Percentiles rank a stretch among this genome's conserved stretches.
Evolutionary conservation across 139 green algal species (phyloP).

Genomic region (Chlorella sp.): DNA sequence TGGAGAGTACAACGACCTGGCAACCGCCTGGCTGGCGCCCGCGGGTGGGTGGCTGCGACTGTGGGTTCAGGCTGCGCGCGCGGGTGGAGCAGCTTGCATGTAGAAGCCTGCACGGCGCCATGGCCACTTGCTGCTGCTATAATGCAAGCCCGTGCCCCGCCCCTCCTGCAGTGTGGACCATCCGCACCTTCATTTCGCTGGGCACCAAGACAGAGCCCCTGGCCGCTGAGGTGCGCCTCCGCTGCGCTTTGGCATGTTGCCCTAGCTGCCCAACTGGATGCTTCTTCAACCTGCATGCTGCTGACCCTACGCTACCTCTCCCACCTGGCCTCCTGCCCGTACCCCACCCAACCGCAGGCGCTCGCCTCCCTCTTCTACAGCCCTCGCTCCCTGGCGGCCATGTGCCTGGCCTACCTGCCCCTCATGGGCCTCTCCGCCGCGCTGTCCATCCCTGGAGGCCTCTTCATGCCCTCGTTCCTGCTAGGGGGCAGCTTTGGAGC

Average conservation of each 20-base stretch:
- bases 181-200: conserved; percentile 75
- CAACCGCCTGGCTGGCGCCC: conserved; percentile 79
- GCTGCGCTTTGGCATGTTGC: neutral
- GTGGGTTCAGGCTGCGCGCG: no score
- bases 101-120: no score
- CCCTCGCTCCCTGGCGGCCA: conserved; percentile 60
- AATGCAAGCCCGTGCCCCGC: no score
- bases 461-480: conserved; percentile 74
- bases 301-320: no score
- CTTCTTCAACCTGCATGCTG: no score
- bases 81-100: no score
- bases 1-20: conserved; percentile 88
- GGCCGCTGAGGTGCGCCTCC: neutral
- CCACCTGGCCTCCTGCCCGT: no score
- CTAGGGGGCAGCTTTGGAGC: conserved; percentile 73
- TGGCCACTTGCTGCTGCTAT: no score
- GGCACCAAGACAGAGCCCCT: conserved; percentile 43
- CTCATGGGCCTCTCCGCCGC: conserved; percentile 80
- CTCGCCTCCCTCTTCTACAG: conserved; percentile 60
- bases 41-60: no score
- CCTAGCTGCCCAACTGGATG: neutral
- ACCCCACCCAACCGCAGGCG: neutral
- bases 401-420: conserved; percentile 71
- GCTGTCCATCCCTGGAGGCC: conserved; percentile 84
- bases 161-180: conserved; percentile 65